A percentile compares a stretch with the other conserved stretches of the same genome.
Evolutionary conservation across 2,329 filamentous ascomycete genomes (phyloP).

Genomic region (Trichoderma polysporum): DNA sequence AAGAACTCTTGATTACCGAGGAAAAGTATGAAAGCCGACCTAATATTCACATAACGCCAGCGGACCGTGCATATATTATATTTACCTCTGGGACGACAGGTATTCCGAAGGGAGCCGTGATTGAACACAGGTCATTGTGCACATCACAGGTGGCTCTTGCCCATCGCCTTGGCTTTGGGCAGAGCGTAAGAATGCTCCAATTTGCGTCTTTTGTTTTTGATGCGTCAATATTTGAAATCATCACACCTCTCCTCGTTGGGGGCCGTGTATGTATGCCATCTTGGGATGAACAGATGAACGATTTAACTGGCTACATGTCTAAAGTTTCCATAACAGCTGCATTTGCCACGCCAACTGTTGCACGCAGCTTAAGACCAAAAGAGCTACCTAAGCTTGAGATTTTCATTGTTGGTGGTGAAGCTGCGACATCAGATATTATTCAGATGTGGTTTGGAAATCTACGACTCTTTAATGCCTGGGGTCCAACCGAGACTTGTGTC

Average conservation of each 20-base stretch:
- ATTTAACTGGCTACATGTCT: neutral
- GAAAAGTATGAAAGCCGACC: neutral
- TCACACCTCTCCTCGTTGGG: slow-evolving; percentile 4
- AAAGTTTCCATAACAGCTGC: neutral
- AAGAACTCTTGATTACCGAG: neutral
- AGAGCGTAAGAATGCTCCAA: slow-evolving; percentile 3
- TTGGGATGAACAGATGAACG: slow-evolving; percentile 15
- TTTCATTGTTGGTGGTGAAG: slow-evolving; percentile 6
- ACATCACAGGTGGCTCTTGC: neutral
- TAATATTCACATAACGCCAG: neutral
- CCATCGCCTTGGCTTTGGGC: neutral
- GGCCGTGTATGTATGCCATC: slow-evolving; percentile 23
- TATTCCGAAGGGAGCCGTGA: slow-evolving; percentile 13
- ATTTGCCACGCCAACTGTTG: slow-evolving; percentile 8
- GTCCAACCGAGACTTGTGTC: slow-evolving; percentile 15
- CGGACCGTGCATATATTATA: slow-evolving; percentile 2
- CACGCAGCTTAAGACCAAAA: neutral
- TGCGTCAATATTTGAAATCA: slow-evolving; percentile 18
- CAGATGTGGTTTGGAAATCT: neutral
- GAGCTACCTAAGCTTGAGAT: neutral
- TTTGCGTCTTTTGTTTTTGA: slow-evolving; percentile 25
- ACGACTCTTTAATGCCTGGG: slow-evolving; percentile 9
- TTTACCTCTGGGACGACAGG: slow-evolving; percentile 21
- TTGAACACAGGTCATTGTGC: neutral
- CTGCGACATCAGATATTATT: neutral